phyloP scores from a whole-genome alignment of 2,329 filamentous ascomycete genomes.

The Claviceps sp. region DNA sequence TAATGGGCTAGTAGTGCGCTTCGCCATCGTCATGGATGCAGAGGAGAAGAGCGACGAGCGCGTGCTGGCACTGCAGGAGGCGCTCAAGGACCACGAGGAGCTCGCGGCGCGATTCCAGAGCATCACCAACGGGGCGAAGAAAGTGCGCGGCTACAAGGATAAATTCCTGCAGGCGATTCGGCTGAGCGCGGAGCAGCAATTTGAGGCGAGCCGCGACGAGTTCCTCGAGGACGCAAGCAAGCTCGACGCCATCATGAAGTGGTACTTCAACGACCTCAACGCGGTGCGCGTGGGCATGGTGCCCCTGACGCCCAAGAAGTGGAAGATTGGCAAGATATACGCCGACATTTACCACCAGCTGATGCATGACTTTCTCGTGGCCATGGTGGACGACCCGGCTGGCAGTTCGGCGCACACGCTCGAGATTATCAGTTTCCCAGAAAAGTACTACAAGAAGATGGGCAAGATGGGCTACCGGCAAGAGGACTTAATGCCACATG shows the following conservation, averaged over 20 bases:
- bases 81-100: slow-evolving; percentile 89
- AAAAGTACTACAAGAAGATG: slow-evolving; percentile 96
- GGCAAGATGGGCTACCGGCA: slow-evolving; percentile 68
- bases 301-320: slow-evolving; percentile 84
- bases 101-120: slow-evolving; percentile 88
- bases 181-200: slow-evolving; percentile 58
- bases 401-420: slow-evolving; percentile 79
- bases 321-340: slow-evolving; percentile 89
- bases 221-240: slow-evolving; percentile 75
- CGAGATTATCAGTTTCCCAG: slow-evolving; percentile 86
- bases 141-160: slow-evolving; percentile 89
- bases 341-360: slow-evolving; percentile 79
- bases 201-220: slow-evolving; percentile 54
- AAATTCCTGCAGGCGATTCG: slow-evolving; percentile 79
- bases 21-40: slow-evolving; percentile 85
- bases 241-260: slow-evolving; percentile 78
- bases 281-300: slow-evolving; percentile 90
- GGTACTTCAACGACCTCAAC: slow-evolving; percentile 97
- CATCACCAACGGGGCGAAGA: slow-evolving; percentile 85
- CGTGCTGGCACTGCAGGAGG: slow-evolving; percentile 82
- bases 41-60: slow-evolving; percentile 95
- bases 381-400: slow-evolving; percentile 69
- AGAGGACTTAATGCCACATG: slow-evolving; percentile 67
- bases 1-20: slow-evolving; percentile 74
- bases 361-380: slow-evolving; percentile 89